Base-by-base conservation (phyloP, 352 stramenopile genomes). In the Stramenopiles sp. region DNA sequence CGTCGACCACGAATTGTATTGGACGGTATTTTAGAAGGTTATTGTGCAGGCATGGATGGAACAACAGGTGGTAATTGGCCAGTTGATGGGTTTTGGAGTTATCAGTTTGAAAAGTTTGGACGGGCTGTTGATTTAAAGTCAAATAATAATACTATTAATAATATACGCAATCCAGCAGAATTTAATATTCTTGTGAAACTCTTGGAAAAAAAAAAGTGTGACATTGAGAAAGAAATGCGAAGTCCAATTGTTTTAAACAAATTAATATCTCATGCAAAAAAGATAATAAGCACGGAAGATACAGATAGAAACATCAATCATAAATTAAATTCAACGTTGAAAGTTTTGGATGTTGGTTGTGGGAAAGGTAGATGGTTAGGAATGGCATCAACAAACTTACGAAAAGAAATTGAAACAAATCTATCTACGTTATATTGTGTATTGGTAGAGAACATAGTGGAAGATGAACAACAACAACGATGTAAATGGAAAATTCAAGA, bases 71-170 rank as follows among this genome's bases (percentile, higher is more conserved):
- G 53, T 69, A 69, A 69, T 69, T 69, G 53, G 53, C 53, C 53
- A 27, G 53, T 69, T 69, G 53, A 69, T 69, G 53, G 53, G 53
- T 23, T 23, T 69, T 69, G 53, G 53, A 69, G 53, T 69, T 69
- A 69, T 69, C 53, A 69, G 53, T 69, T 69, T 69, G 53, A 69
- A 69, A 69, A 27, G 20, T 69, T 69, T 27, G 53, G 53, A 69
- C 53, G 53, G 53, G 53, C 53, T 69, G 27, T 20, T 69, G 27
- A 69, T 69, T 69, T 69, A 69, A 69, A 69, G 53, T 20, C 53
- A 69, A 20, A 69, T 27, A 69, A 27, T 69, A 69, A 69, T 69
- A n/a, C n/a, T n/a, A n/a, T n/a, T n/a, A 27, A 69, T 23, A 69
- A 20, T 69, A 27, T 69, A 69, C 53, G 27, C 20, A 69, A 69